Evolutionary conservation across 2,329 filamentous ascomycete genomes (phyloP).

Genomic region (Dactylella cylindrospora): DNA sequence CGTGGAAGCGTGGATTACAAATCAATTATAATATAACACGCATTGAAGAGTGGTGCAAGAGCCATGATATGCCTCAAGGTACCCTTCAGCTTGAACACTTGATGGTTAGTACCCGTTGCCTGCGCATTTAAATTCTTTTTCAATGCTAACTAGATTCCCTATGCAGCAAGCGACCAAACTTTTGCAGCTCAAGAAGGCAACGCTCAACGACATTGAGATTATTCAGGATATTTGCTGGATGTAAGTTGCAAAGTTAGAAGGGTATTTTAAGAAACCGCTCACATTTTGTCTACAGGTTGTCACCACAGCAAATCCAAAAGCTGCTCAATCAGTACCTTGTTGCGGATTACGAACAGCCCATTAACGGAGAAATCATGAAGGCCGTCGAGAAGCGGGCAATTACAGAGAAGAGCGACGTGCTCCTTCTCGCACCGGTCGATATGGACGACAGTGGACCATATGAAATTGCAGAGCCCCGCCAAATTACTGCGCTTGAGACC

Average conservation of each 20-base stretch:
- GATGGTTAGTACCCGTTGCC: slow-evolving; percentile 65
- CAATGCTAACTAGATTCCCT: slow-evolving; percentile 12
- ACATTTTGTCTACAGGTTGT: slow-evolving; percentile 64
- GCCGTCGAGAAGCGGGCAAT: slow-evolving; percentile 86
- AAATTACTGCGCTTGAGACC: slow-evolving; percentile 93
- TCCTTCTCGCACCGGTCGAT: slow-evolving; percentile 89
- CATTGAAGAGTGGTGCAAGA: slow-evolving; percentile 99
- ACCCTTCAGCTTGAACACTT: slow-evolving; percentile 96
- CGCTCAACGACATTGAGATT: slow-evolving; percentile 97
- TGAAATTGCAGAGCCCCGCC: slow-evolving; percentile 93
- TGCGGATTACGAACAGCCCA: slow-evolving; percentile 97
- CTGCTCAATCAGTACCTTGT: slow-evolving; percentile 97
- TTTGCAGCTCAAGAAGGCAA: slow-evolving; percentile 97
- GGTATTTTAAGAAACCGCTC: background rate
- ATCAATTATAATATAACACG: slow-evolving; percentile 99
- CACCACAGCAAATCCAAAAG: slow-evolving; percentile 98
- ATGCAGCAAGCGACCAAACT: slow-evolving; percentile 91
- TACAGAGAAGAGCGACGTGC: slow-evolving; percentile 95
- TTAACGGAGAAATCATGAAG: slow-evolving; percentile 99
- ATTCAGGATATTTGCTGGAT: slow-evolving; percentile 99
- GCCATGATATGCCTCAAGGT: slow-evolving; percentile 98
- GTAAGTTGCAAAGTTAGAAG: slow-evolving; percentile 59
- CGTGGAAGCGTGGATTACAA: slow-evolving; percentile 97
- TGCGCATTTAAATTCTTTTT: slow-evolving; percentile 39
- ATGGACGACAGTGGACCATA: slow-evolving; percentile 99